Conservation (phyloP, 176 grass and related monocot genomes). For the Avena eriantha region DNA sequence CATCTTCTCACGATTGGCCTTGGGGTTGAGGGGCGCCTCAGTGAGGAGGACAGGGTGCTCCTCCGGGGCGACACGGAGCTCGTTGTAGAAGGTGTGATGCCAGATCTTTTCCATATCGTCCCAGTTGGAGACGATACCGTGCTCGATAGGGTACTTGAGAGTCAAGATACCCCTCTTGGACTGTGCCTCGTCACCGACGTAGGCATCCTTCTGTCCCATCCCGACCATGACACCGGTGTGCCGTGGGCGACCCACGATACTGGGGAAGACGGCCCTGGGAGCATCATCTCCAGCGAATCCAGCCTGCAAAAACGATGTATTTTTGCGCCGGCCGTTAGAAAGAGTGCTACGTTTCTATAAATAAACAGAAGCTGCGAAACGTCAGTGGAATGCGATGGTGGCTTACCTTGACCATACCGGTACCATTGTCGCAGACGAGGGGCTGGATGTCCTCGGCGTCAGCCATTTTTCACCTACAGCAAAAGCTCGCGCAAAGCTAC, state of each 20-base stretch:
- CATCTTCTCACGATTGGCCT: slow-evolving; percentile 83
- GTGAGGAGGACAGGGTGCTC: slow-evolving; percentile 78
- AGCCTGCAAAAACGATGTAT: slow-evolving; percentile 32
- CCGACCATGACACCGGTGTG: slow-evolving; percentile 82
- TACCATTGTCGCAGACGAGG: slow-evolving; percentile 84
- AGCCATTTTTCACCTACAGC: slow-evolving; percentile 63
- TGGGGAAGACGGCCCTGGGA: slow-evolving; percentile 76
- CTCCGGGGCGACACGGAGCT: slow-evolving; percentile 75
- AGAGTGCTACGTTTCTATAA: neutral
- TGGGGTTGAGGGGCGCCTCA: slow-evolving; percentile 79
- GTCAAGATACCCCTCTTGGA: slow-evolving; percentile 81
- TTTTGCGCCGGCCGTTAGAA: neutral
- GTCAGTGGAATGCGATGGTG: neutral
- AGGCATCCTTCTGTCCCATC: slow-evolving; percentile 85
- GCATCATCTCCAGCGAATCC: slow-evolving; percentile 77
- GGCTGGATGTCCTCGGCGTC: slow-evolving; percentile 79
- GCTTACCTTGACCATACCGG: slow-evolving; percentile 82
- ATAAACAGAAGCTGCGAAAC: neutral
- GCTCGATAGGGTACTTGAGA: slow-evolving; percentile 82
- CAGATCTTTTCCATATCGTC: slow-evolving; percentile 91
- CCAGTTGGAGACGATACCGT: slow-evolving; percentile 83
- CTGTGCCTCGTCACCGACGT: slow-evolving; percentile 75
- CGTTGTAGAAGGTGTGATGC: slow-evolving; percentile 89
- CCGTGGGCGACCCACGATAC: slow-evolving; percentile 64
- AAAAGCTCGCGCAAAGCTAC: slow-evolving; percentile 34